Percentiles rank a stretch among this genome's conserved stretches.
phyloP scores from a whole-genome alignment of 2,329 filamentous ascomycete genomes.

The Colletotrichum ledebouriae region DNA sequence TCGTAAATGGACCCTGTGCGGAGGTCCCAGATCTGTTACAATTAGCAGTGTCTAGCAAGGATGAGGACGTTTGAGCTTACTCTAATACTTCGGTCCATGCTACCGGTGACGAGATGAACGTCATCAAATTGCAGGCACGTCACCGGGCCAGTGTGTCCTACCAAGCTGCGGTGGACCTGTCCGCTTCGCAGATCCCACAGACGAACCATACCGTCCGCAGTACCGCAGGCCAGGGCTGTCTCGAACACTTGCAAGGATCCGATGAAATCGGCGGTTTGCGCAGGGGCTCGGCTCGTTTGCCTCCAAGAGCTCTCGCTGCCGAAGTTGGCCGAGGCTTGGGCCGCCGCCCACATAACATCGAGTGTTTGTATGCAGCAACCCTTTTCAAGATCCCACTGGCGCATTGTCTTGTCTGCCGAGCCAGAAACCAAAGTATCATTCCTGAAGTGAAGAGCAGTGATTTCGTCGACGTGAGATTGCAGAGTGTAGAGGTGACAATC shows the following conservation, averaged over 20 bases:
- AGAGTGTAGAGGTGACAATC: constrained; percentile 92
- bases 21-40: constrained; percentile 95
- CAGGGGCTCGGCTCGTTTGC: constrained; percentile 74
- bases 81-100: constrained; percentile 90
- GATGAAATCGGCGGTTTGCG: constrained; percentile 87
- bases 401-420: constrained; percentile 95
- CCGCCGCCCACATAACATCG: constrained; percentile 97
- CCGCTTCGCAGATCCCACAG: constrained; percentile 97
- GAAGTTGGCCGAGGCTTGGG: constrained; percentile 83
- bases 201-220: constrained; percentile 96
- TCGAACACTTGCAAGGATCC: constrained; percentile 97
- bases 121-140: constrained; percentile 97
- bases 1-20: constrained; percentile 95
- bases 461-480: constrained; percentile 91
- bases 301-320: constrained; percentile 78
- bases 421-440: constrained; percentile 93
- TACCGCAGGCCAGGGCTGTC: constrained; percentile 93
- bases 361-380: constrained; percentile 98
- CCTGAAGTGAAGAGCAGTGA: constrained; percentile 92
- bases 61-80: constrained; percentile 68
- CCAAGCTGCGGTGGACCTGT: constrained; percentile 95
- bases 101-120: constrained; percentile 93
- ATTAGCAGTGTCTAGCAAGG: background rate
- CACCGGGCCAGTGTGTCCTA: constrained; percentile 95
- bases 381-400: constrained; percentile 97